Base-by-base conservation (phyloP, 2,329 filamentous ascomycete genomes). In the Ascochyta viciae-villosae region DNA sequence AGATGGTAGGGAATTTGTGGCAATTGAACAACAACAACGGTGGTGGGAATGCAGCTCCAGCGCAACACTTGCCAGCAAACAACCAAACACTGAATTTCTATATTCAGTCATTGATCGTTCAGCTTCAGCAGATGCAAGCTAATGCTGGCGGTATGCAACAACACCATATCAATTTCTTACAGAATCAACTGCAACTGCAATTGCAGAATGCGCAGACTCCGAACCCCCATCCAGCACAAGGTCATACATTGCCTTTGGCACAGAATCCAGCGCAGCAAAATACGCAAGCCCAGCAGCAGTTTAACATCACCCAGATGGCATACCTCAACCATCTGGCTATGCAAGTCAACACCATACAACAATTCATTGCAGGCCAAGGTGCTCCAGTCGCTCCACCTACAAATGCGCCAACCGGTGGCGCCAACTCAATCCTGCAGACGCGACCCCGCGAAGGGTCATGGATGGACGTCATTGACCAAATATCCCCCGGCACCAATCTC, bases 401-500 rank as follows among this genome's bases (percentile, higher is more conserved):
- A 33, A 37, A 42, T 46, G 37, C 33, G 6, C 38, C 48, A 13
- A 22, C 19, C 16, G 23, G 27, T 4, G n/a, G 47, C 7, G 12
- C 44, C 50, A 58, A 46, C n/a, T 45, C 57, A 41, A 71, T 77
- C 50, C 77, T 70, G 56, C 70, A 72, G 27, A 57, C 67, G 13
- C 61, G 44, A 27, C 72, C 74, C 38, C 77, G 82, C 34, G 60
- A 64, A 40, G 80, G 80, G 9, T 83, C 80, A 15, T 86, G 83
- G 84, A 68, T 79, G 19, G 66, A 77, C 7, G 62, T 83, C 23
- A 77, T 86, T 49, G 77, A 85, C 60, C 67, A 62, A 10, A 77
- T 85, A 44, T 83, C 81, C 0, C 82, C 83, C 3, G 79, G 81
- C 13, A 68, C 65, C 3, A 80, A 77, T 15, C 71, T 82, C 29